A percentile compares a stretch with the other conserved stretches of the same genome.
phyloP scores from a whole-genome alignment of 148 eudicot species.

The Arbutus unedo region DNA sequence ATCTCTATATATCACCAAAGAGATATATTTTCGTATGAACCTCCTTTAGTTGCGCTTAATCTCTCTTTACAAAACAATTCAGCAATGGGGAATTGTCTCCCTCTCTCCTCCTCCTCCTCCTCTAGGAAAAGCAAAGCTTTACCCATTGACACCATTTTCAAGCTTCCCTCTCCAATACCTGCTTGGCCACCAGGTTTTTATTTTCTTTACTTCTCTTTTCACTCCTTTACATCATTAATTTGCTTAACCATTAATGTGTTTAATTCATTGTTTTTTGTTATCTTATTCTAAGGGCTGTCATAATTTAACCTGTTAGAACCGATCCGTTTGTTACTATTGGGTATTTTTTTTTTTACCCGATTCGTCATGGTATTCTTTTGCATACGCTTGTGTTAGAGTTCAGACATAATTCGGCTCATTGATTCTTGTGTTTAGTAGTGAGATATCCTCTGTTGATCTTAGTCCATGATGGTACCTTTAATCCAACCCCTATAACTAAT shows the following conservation, averaged over 20 bases:
- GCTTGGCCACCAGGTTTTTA: conserved; percentile 35
- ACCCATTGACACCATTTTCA: conserved; percentile 28
- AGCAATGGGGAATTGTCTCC: conserved; percentile 28
- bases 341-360: neutral
- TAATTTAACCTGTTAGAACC: neutral
- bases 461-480: neutral
- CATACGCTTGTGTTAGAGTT: neutral
- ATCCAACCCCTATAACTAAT: neutral
- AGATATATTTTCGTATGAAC: neutral
- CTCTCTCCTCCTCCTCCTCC: neutral
- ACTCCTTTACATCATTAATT: neutral
- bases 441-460: neutral
- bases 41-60: neutral
- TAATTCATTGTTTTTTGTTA: neutral
- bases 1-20: too few species aligned
- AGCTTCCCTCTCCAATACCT: conserved; percentile 33
- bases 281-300: neutral
- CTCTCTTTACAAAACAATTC: neutral
- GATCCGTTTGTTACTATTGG: neutral
- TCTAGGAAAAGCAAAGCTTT: conserved; percentile 13
- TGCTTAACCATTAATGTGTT: neutral
- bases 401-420: too few species aligned
- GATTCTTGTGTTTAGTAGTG: neutral
- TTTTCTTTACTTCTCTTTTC: neutral
- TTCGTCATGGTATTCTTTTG: neutral